Conservation (phyloP, 2,329 filamentous ascomycete species). For the Microsporum audouinii region DNA sequence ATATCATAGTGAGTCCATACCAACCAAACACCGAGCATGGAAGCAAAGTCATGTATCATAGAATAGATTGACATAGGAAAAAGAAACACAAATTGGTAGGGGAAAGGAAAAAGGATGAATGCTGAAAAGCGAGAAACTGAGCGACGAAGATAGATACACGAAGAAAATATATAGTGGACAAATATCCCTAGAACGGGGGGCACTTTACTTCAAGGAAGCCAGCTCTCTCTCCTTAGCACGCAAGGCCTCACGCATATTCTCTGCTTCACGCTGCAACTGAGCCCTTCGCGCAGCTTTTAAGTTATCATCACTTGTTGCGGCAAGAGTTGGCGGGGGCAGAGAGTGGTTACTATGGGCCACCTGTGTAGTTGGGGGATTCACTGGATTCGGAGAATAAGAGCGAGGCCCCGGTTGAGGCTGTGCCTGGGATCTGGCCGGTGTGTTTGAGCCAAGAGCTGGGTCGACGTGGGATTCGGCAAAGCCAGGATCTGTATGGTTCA, state of each 20-base stretch:
- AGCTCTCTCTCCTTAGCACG: conserved; percentile 64
- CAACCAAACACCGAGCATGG: background rate
- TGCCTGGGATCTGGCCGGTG: conserved; percentile 14
- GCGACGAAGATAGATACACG: conserved; percentile 11
- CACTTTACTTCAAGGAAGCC: conserved; percentile 38
- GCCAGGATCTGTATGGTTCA: conserved; percentile 45
- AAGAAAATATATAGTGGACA: conserved; percentile 9
- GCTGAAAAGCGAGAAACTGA: background rate
- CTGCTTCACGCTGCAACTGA: conserved; percentile 59
- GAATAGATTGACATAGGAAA: conserved; percentile 1
- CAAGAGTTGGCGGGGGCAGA: background rate
- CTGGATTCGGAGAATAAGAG: conserved; percentile 7
- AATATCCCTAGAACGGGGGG: conserved; percentile 10
- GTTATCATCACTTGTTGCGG: conserved; percentile 33
- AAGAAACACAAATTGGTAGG: conserved; percentile 12
- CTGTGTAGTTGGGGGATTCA: conserved; percentile 13
- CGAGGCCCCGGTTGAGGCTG: conserved; percentile 19
- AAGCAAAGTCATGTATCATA: conserved; percentile 4
- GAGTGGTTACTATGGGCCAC: conserved; percentile 9
- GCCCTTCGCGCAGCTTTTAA: conserved; percentile 52
- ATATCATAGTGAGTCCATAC: background rate
- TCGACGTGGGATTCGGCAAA: conserved; percentile 30
- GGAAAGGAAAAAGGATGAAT: background rate
- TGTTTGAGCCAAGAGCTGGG: conserved; percentile 26
- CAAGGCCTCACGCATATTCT: conserved; percentile 62